These are phyloP conservation scores for Trichosporon asahii DNA, from an alignment of 1,284 basidiomycete genomes.

Conservation along the genomic window DNA sequence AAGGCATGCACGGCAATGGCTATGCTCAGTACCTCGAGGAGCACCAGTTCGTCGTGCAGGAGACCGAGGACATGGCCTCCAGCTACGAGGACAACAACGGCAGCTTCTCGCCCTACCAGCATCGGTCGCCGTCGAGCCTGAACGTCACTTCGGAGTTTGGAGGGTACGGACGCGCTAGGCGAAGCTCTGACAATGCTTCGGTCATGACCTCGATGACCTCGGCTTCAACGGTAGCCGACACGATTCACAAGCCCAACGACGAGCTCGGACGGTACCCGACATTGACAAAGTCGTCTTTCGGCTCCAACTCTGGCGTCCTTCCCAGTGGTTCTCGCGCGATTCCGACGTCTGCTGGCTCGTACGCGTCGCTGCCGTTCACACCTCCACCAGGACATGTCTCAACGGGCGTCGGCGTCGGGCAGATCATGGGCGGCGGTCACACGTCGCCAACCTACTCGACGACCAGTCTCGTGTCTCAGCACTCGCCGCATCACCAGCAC, in stretches of 20 bases:
- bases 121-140: not conserved
- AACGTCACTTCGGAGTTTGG: constrained; percentile 30
- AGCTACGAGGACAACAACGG: constrained; percentile 4
- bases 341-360: constrained; percentile 12
- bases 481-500: not conserved
- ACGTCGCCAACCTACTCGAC: constrained; percentile 6
- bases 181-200: constrained; percentile 38
- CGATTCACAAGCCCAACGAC: constrained; percentile 26
- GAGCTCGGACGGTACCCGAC: constrained; percentile 42
- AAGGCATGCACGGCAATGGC: not conserved
- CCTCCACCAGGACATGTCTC: constrained; percentile 7
- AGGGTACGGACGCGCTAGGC: constrained; percentile 15
- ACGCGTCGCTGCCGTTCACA: constrained; percentile 8
- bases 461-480: not conserved
- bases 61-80: constrained; percentile 4
- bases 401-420: constrained; percentile 1
- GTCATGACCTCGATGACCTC: constrained; percentile 32
- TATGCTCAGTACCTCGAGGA: constrained; percentile 8
- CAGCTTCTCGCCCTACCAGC: not conserved
- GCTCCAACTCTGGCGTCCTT: not conserved
- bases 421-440: constrained; percentile 9
- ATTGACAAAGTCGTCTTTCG: constrained; percentile 12
- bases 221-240: constrained; percentile 21
- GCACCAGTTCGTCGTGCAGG: constrained; percentile 5
- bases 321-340: constrained; percentile 9